phyloP scores from a whole-genome alignment of 2,329 filamentous ascomycete genomes.

The Penicillium sp. region DNA sequence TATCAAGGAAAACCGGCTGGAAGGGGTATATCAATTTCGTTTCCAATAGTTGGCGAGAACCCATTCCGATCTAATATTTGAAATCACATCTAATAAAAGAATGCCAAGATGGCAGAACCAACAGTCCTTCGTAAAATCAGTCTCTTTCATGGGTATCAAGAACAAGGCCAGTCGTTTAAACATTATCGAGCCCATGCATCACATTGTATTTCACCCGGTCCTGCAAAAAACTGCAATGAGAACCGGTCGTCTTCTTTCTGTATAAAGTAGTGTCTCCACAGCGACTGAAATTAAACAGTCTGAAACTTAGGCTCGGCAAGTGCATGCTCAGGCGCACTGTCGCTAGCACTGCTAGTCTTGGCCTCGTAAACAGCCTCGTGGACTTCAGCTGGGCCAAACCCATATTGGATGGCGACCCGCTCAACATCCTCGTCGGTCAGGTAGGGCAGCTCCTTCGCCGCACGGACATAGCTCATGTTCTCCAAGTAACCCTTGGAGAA shows the following conservation, averaged over 20 bases:
- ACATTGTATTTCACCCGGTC: not conserved
- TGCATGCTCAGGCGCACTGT: not conserved
- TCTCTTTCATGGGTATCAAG: not conserved
- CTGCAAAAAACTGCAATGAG: not conserved
- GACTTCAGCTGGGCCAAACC: constrained; percentile 19
- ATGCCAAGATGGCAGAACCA: not conserved
- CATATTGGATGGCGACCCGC: constrained; percentile 32
- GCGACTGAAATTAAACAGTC: not conserved
- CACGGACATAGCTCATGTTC: constrained; percentile 41
- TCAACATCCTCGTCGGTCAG: constrained; percentile 37
- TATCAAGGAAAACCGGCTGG: not conserved
- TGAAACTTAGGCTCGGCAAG: not conserved
- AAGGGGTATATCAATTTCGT: not conserved
- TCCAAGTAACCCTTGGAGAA: constrained; percentile 46
- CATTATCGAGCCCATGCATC: not conserved
- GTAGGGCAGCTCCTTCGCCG: constrained; percentile 33
- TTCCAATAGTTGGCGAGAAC: not conserved
- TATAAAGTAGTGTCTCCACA: not conserved
- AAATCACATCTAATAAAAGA: too few species aligned
- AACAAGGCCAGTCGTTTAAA: not conserved
- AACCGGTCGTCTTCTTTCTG: not conserved
- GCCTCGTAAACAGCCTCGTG: constrained; percentile 1
- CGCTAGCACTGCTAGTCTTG: not conserved
- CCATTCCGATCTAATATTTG: not conserved
- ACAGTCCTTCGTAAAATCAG: not conserved